Percentiles rank a stretch among this genome's conserved stretches.
Evolutionary conservation across 1,139 yeast genomes (phyloP).

Genomic region (Sugiyamaella xylanicola): DNA sequence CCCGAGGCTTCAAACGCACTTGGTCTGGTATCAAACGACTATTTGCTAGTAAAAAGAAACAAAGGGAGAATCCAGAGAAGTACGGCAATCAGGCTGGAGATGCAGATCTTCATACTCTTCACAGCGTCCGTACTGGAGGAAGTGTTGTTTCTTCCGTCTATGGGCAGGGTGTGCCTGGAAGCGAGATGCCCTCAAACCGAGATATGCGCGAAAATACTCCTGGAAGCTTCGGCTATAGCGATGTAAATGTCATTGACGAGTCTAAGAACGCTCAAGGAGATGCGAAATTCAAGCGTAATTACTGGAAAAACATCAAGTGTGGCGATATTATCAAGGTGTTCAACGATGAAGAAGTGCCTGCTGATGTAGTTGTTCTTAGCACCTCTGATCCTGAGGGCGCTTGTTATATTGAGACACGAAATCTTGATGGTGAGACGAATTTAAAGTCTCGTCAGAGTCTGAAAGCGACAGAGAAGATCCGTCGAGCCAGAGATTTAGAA

Average conservation of each 20-base stretch:
- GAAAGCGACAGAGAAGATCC: slow-evolving; percentile 64
- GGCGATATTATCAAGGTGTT: slow-evolving; percentile 87
- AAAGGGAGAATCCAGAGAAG: background rate
- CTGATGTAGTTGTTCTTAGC: slow-evolving; percentile 78
- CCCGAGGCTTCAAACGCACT: slow-evolving; percentile 30
- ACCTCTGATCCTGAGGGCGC: slow-evolving; percentile 88
- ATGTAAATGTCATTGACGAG: slow-evolving; percentile 42
- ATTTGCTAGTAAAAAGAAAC: slow-evolving; percentile 8
- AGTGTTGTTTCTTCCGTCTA: slow-evolving; percentile 26
- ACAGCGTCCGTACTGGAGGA: slow-evolving; percentile 9
- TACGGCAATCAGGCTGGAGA: background rate
- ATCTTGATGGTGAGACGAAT: slow-evolving; percentile 95
- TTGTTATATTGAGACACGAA: slow-evolving; percentile 91
- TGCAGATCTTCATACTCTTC: slow-evolving; percentile 10
- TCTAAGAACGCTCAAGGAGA: slow-evolving; percentile 35
- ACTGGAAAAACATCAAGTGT: slow-evolving; percentile 86
- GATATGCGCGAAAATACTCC: background rate
- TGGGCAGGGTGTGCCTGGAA: slow-evolving; percentile 21
- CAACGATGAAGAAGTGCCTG: slow-evolving; percentile 90
- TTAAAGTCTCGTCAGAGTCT: slow-evolving; percentile 77
- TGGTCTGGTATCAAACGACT: slow-evolving; percentile 8
- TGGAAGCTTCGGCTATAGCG: background rate
- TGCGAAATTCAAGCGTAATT: slow-evolving; percentile 61
- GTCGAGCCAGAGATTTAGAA: slow-evolving; percentile 69
- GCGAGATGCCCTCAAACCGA: slow-evolving; percentile 17